Evolutionary conservation across 257 asterid species (phyloP).

Genomic region (Solanum pinnatisectum): DNA sequence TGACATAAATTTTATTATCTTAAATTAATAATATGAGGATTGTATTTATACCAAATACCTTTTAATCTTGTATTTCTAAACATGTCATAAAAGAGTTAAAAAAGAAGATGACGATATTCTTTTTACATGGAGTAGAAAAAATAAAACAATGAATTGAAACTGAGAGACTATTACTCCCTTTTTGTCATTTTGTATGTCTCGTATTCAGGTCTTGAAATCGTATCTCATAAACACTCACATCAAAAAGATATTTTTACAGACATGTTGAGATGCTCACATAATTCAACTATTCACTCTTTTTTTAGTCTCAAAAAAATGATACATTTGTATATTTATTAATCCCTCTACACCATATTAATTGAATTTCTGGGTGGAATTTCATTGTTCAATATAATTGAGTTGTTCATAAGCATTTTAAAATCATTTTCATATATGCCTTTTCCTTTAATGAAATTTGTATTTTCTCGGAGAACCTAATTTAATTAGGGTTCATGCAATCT

Average conservation of each 20-base stretch:
- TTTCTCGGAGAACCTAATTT: not conserved
- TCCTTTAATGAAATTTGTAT: not conserved
- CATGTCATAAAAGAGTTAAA: not conserved
- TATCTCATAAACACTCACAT: not conserved
- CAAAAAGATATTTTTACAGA: no score
- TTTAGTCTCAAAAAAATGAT: no score
- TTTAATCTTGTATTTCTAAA: not conserved
- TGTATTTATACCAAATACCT: not conserved
- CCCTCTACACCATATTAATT: not conserved
- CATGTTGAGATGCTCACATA: not conserved
- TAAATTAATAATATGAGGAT: not conserved
- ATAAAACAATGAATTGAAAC: no score
- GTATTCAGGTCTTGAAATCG: no score
- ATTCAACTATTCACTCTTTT: no score
- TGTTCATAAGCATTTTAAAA: no score
- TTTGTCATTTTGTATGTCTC: no score
- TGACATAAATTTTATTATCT: not conserved
- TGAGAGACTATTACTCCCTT: not conserved
- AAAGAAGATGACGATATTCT: rapidly evolving
- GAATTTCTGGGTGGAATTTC: no score
- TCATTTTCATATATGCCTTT: not conserved
- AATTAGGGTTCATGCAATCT: no score
- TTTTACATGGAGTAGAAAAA: not conserved
- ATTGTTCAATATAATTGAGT: not conserved
- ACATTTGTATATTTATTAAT: no score